These are phyloP conservation scores for Hypoxylon subgilvum DNA, from an alignment of 495 filamentous ascomycete genomes.

Conservation along the genomic window DNA sequence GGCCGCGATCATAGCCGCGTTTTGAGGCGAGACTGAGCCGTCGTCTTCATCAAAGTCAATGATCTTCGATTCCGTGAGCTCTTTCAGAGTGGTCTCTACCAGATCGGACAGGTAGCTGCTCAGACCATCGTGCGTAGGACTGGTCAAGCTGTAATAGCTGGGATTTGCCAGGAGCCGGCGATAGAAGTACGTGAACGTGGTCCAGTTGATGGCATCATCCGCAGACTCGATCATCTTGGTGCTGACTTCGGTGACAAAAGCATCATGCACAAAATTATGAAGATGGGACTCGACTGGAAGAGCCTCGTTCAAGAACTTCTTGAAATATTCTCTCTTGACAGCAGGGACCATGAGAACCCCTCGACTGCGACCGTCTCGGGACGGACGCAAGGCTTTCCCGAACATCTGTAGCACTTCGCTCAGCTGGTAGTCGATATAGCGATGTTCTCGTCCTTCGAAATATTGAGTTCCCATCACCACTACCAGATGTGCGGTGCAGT, in stretches of 20 bases:
- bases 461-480: constrained; percentile 99
- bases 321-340: constrained; percentile 95
- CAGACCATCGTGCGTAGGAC: constrained; percentile 89
- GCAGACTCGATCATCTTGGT: constrained; percentile 91
- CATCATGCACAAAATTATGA: constrained; percentile 88
- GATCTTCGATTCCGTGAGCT: constrained; percentile 91
- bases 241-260: constrained; percentile 95
- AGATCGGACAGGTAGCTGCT: constrained; percentile 94
- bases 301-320: constrained; percentile 97
- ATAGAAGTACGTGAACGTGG: constrained; percentile 98
- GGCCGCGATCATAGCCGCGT: constrained; percentile 95
- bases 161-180: constrained; percentile 95
- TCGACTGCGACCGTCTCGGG: constrained; percentile 76
- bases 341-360: constrained; percentile 94
- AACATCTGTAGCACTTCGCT: constrained; percentile 99
- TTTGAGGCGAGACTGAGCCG: constrained; percentile 85
- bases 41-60: constrained; percentile 97
- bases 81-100: constrained; percentile 90
- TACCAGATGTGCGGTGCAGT: constrained; percentile 85
- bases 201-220: constrained; percentile 98
- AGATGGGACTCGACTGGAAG: constrained; percentile 94
- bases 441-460: constrained; percentile 94
- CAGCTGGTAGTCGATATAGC: constrained; percentile 95
- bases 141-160: constrained; percentile 90
- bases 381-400: constrained; percentile 82